Percentiles rank a stretch among this genome's conserved stretches.
Evolutionary conservation across 2,329 filamentous ascomycete genomes (phyloP).

Genomic region (Colletotrichum caudatum): DNA sequence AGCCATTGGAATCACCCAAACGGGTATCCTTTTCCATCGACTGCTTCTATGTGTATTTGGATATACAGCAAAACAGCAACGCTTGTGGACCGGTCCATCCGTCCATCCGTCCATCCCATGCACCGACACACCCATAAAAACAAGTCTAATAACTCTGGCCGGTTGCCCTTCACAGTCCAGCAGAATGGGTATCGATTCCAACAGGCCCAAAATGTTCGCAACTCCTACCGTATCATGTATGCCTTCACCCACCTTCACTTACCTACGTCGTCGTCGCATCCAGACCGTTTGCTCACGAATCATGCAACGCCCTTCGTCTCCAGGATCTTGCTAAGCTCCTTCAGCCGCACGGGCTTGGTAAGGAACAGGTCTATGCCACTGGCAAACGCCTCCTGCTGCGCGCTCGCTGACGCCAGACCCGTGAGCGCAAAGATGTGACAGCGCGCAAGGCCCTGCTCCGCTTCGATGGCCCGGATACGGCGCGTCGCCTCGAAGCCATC

Average conservation of each 20-base stretch:
- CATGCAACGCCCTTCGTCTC: constrained; percentile 11
- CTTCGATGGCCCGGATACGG: constrained; percentile 63
- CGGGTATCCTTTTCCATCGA: not conserved
- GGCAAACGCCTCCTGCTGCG: constrained; percentile 64
- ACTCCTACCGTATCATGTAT: not conserved
- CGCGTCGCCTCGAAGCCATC: constrained; percentile 64
- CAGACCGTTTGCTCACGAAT: not conserved
- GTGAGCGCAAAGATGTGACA: constrained; percentile 65
- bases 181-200: not conserved
- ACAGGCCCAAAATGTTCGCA: not conserved
- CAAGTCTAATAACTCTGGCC: constrained; percentile 4
- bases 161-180: not conserved
- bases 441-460: constrained; percentile 54
- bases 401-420: constrained; percentile 61
- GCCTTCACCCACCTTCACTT: too few relatives aligned
- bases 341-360: constrained; percentile 64
- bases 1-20: not conserved
- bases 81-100: not conserved
- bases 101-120: too few relatives aligned
- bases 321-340: constrained; percentile 49
- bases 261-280: too few relatives aligned
- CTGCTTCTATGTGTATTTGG: not conserved
- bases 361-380: constrained; percentile 67
- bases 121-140: not conserved
- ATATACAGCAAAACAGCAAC: not conserved